phyloP scores from a whole-genome alignment of 2,329 filamentous ascomycete genomes.

The Monilinia vaccinii-corymbosi region DNA sequence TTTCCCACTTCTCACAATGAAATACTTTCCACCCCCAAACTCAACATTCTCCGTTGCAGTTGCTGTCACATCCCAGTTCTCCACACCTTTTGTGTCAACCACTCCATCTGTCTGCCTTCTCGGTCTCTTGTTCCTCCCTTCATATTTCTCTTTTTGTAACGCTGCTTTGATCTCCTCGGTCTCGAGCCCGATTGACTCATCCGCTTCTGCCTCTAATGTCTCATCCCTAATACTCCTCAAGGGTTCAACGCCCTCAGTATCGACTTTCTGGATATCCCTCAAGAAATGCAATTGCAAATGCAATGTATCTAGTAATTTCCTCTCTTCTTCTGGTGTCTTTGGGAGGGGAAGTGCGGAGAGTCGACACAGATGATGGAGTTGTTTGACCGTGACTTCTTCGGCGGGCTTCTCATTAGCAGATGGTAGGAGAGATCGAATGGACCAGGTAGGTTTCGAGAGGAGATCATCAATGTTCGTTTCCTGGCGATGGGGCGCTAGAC shows the following conservation, averaged over 20 bases:
- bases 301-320: conserved; percentile 63
- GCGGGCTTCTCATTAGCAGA: conserved; percentile 13
- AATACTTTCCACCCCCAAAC: conserved; percentile 27
- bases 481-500: conserved; percentile 1
- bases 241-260: conserved; percentile 64
- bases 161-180: conserved; percentile 35
- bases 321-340: conserved; percentile 50
- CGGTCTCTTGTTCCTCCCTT: conserved; percentile 37
- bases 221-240: conserved; percentile 77
- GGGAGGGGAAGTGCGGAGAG: conserved; percentile 81
- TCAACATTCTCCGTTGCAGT: conserved; percentile 27
- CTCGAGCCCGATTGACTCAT: conserved; percentile 48
- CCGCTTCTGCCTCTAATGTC: conserved; percentile 44
- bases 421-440: conserved; percentile 65
- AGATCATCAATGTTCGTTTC: conserved; percentile 31
- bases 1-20: conserved; percentile 30
- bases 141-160: conserved; percentile 49
- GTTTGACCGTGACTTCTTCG: conserved; percentile 43
- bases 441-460: conserved; percentile 71
- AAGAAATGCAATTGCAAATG: conserved; percentile 84
- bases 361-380: conserved; percentile 76
- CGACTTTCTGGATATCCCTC: conserved; percentile 69
- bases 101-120: conserved; percentile 18
- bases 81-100: conserved; percentile 16
- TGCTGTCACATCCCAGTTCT: conserved; percentile 27